Evolutionary conservation across 331 rosid genomes (phyloP), one percentile per base, ranked within the genome.

Genomic region (Spiraea crenata): DNA sequence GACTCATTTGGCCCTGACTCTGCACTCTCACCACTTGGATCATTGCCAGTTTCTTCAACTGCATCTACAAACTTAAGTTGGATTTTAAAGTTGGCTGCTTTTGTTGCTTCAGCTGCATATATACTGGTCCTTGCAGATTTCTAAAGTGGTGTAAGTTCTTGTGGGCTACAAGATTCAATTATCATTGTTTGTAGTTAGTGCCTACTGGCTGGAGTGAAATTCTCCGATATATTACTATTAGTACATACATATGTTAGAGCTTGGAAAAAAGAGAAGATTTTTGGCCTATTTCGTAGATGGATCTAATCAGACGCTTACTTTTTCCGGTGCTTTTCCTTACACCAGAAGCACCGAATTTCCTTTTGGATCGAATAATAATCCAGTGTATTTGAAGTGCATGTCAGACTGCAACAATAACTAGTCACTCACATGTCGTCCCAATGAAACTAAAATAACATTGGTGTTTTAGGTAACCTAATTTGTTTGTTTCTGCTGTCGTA

Each of bases 21-120:
- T 65, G 90, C 96, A 19, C 70, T 88, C 44, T 67, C 93, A 13
- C 93, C 98, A 55, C 65, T 74, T 72, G 92, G 82, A 47, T 70
- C 89, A 56, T n/a, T 85, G 59, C 90, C 84, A 9, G 79, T 79
- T 62, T 72, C 93, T 50, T 77, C 88, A 46, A 63, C 71, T 6
- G 42, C 89, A 6, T 75, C 87, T 39, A 67, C 57, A 44, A 41
- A 58, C 82, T 16, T 67, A 1, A 76, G 74, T 77, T 75, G 63
- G 66, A 65, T 47, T 55, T 6, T 74, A 40, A 66, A n/a, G 56
- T 57, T 66, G 31, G 71, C 77, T 58, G 73, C 57, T 81, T 82
- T 86, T 72, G 81, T 83, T 19, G 72, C 74, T 71, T 78, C 73
- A 52, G 86, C 77, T 57, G 85, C 84, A 51, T 83, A 34, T 40